These are phyloP conservation scores for Claviceps sp. DNA, from an alignment of 2,329 filamentous ascomycete genomes.

Conservation along the genomic window DNA sequence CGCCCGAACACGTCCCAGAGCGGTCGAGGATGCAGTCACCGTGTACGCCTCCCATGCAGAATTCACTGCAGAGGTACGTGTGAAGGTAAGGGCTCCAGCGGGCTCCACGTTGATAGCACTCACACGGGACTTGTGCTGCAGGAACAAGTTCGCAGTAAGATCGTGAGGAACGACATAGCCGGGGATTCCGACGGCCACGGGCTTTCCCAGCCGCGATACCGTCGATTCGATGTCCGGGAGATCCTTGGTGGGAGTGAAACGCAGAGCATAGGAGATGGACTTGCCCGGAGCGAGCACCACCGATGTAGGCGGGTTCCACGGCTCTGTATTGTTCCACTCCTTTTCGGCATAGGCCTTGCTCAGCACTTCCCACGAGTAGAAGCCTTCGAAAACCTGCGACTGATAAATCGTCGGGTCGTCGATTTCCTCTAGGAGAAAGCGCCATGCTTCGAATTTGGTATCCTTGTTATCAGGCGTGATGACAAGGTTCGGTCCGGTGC, in stretches of 20 bases:
- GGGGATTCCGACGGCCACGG: constrained; percentile 37
- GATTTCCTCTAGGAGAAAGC: constrained; percentile 33
- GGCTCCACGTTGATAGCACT: constrained; percentile 26
- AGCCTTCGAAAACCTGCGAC: constrained; percentile 44
- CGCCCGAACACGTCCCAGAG: constrained; percentile 37
- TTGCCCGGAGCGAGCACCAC: constrained; percentile 29
- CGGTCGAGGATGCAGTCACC: constrained; percentile 26
- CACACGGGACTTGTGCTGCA: constrained; percentile 28
- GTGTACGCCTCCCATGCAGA: constrained; percentile 20
- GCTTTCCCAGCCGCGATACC: constrained; percentile 28
- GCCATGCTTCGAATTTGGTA: constrained; percentile 39
- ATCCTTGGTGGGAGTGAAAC: constrained; percentile 33
- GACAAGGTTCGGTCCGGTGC: constrained; percentile 38
- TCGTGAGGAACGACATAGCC: constrained; percentile 40
- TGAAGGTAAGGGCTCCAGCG: constrained; percentile 22
- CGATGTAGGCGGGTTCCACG: constrained; percentile 43
- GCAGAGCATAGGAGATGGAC: constrained; percentile 33
- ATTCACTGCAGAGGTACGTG: constrained; percentile 9
- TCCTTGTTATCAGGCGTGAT: constrained; percentile 34
- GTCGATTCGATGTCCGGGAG: constrained; percentile 34
- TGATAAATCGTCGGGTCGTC: constrained; percentile 29
- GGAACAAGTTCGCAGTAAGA: constrained; percentile 29
- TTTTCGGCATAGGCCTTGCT: constrained; percentile 40
- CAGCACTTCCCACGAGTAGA: constrained; percentile 46
- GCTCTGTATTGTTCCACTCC: constrained; percentile 35